Conservation (phyloP, 306 rosid genomes). For the Prunus campanulata region DNA sequence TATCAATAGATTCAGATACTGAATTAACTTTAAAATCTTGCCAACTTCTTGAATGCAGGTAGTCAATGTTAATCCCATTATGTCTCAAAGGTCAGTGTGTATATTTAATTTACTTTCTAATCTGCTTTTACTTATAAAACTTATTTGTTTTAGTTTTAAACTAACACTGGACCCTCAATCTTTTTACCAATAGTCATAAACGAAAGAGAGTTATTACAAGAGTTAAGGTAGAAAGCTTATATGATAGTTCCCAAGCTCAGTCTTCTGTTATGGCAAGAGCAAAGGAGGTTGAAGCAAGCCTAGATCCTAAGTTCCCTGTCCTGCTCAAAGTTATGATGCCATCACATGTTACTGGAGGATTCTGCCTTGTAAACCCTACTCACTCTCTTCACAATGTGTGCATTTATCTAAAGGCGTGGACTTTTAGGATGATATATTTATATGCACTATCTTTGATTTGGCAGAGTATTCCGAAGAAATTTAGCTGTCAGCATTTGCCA, state of each 20-base stretch:
- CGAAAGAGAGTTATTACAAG: conserved; percentile 7
- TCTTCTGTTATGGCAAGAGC: conserved; percentile 25
- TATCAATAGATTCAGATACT: background rate
- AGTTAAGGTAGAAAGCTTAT: conserved; percentile 5
- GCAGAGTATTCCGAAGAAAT: conserved; percentile 43
- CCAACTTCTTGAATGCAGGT: conserved; percentile 17
- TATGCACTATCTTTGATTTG: conserved; percentile 6
- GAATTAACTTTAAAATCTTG: background rate
- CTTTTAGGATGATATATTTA: background rate
- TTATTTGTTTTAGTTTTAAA: background rate
- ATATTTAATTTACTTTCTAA: background rate
- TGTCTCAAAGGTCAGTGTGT: conserved; percentile 30
- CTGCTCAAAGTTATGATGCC: conserved; percentile 37
- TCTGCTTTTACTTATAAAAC: background rate
- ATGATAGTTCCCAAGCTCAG: conserved; percentile 6
- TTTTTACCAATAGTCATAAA: conserved; percentile 19
- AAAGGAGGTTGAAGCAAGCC: conserved; percentile 27
- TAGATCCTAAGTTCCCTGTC: conserved; percentile 30
- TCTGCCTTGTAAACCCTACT: conserved; percentile 44
- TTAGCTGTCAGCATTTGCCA: conserved; percentile 38
- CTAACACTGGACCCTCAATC: background rate
- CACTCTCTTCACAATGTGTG: background rate
- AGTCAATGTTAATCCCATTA: conserved; percentile 1
- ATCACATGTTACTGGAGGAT: conserved; percentile 47
- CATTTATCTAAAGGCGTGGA: background rate